Base-by-base conservation (phyloP, 345 rosid species). In the Salix arbutifolia region DNA sequence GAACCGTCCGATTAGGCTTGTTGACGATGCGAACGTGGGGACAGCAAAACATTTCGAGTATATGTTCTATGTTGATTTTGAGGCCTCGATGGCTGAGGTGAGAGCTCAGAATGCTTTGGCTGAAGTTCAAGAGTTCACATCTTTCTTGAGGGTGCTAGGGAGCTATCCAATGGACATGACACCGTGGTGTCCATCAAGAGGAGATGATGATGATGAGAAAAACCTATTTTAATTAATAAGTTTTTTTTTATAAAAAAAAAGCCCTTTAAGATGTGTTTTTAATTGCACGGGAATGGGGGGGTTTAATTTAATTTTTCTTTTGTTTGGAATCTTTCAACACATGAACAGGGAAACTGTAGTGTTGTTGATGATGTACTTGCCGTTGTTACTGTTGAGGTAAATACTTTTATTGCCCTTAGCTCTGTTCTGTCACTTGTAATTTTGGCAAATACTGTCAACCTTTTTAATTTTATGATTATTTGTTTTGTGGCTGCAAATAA, bases 131-230 rank as follows among this genome's bases (percentile, higher is more conserved):
- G 99, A 96, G 80, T 93, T 90, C 90, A 93, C 99, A 30, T 96
- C 99, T 9, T 96, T 96, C 87, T 86, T 96, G 79, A 84, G 99
- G 84, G 99, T 96, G 35, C 77, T 96, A 77, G 99, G 99, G 16
- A 96, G 99, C 70, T 96, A 96, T 79, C 99, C 99, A 4, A 96
- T 92, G 94, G 99, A 96, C 83, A 96, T 96, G 99, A 90, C 98
- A 9, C 98, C 99, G 5, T 96, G 97, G 97, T 85, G 85, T 69
- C 96, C 96, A 4, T 84, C 93, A 21, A 14, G 85, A 56, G 90
- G 73, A 37, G 88, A 87, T 2, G 11, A 1, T 16, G 14, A 46
- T 12, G 4, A 25, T 2, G 5, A 21, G 52, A 9, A 53, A 56
- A 35, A 1, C 21, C 52, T 61, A 21, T 33, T 19, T 58, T 58